A percentile compares a stretch with the other conserved stretches of the same genome.
Evolutionary conservation across 2,329 filamentous ascomycete genomes (phyloP).

Genomic region (Aspergillus niger): DNA sequence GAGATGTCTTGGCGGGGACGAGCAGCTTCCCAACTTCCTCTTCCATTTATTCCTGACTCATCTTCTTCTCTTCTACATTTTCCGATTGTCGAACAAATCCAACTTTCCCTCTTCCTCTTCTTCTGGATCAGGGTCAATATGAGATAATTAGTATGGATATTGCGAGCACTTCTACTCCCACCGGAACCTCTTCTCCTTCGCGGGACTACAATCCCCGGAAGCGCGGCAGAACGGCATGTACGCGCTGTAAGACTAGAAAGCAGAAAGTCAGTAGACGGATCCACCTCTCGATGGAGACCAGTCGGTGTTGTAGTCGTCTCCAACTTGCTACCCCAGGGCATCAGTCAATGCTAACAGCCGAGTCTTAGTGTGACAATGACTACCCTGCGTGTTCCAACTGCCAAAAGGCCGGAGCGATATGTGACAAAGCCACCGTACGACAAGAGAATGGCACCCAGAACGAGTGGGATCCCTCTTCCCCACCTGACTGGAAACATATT

Average conservation of each 20-base stretch:
- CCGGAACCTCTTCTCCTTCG: constrained; percentile 26
- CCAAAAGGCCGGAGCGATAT: constrained; percentile 43
- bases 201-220: constrained; percentile 47
- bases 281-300: not conserved
- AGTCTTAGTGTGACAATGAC: constrained; percentile 47
- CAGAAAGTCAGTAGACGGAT: constrained; percentile 40
- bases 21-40: not conserved
- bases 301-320: not conserved
- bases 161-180: constrained; percentile 24
- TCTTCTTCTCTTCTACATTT: not conserved
- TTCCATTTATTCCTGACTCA: not conserved
- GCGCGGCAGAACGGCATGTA: constrained; percentile 49
- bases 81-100: not conserved
- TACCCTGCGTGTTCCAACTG: constrained; percentile 51
- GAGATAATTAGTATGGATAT: constrained; percentile 20
- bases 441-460: constrained; percentile 41
- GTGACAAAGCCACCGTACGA: constrained; percentile 47
- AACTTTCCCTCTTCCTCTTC: no score
- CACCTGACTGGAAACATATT: not conserved
- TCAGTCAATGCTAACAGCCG: not conserved
- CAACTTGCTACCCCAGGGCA: not conserved
- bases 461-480: constrained; percentile 29
- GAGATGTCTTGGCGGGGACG: not conserved
- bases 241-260: constrained; percentile 50
- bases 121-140: not conserved